Conservation (phyloP, 2,329 filamentous ascomycete genomes). For the Myriosclerotinia duriaeana region DNA sequence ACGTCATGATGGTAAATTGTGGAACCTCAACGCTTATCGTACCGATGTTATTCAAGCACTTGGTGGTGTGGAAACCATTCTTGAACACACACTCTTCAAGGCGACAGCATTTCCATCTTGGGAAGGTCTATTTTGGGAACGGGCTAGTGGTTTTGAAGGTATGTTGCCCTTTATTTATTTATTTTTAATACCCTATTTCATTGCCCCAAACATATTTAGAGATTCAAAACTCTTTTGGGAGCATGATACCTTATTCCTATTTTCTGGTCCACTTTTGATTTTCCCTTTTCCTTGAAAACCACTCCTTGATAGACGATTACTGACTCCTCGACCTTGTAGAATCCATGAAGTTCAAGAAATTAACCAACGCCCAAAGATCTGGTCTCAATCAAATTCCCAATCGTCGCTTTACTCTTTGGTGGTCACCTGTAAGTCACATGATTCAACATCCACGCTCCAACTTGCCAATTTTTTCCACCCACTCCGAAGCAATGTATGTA, state of each 20-base stretch:
- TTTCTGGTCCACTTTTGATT: neutral
- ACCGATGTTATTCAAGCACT: conserved; percentile 92
- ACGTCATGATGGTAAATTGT: conserved; percentile 93
- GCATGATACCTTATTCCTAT: neutral
- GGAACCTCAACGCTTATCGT: conserved; percentile 93
- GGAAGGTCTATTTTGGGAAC: conserved; percentile 94
- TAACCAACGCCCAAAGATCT: conserved; percentile 94
- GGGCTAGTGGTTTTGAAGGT: conserved; percentile 47
- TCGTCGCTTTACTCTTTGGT: conserved; percentile 97
- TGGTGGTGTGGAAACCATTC: conserved; percentile 94
- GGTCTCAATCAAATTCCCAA: conserved; percentile 99
- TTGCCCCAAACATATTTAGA: no score
- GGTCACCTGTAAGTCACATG: conserved; percentile 88
- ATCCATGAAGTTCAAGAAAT: conserved; percentile 96
- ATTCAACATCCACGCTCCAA: neutral
- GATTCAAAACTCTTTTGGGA: neutral
- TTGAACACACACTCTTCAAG: conserved; percentile 96
- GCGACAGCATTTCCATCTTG: conserved; percentile 95
- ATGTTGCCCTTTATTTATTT: neutral
- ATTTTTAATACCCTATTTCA: no score
- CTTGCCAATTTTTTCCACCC: neutral
- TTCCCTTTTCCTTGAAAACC: conserved; percentile 29
- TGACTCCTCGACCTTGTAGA: conserved; percentile 42
- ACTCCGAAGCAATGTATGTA: neutral
- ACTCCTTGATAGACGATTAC: conserved; percentile 30